Conservation (phyloP, 805 yeast species). For the Schwanniomyces vanrijiae region DNA sequence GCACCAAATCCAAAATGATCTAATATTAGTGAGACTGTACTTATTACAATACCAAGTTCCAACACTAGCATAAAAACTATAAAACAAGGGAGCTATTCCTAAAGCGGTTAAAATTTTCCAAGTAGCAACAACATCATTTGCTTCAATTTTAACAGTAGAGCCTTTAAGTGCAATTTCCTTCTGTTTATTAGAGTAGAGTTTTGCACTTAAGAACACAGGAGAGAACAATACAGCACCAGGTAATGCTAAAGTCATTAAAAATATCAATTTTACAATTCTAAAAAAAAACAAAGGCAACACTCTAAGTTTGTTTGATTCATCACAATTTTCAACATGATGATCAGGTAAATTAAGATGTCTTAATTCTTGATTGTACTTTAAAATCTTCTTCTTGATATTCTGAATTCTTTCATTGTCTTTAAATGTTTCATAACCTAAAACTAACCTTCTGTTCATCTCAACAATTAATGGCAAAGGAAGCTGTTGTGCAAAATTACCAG, state of each 20-base stretch:
- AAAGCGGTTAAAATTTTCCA: slow-evolving; percentile 92
- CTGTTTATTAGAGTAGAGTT: slow-evolving; percentile 68
- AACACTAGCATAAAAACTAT: slow-evolving; percentile 72
- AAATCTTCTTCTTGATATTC: slow-evolving; percentile 59
- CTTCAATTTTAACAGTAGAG: slow-evolving; percentile 87
- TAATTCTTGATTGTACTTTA: slow-evolving; percentile 64
- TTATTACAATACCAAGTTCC: slow-evolving; percentile 42
- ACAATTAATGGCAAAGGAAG: slow-evolving; percentile 81
- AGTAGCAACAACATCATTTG: slow-evolving; percentile 92
- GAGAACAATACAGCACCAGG: slow-evolving; percentile 89
- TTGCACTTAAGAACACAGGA: slow-evolving; percentile 83
- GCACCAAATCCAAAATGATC: slow-evolving; percentile 45
- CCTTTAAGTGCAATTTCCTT: slow-evolving; percentile 78
- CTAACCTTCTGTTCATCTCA: slow-evolving; percentile 86
- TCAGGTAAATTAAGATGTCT: slow-evolving; percentile 53
- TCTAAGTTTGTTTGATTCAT: slow-evolving; percentile 48
- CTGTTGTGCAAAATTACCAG: slow-evolving; percentile 66
- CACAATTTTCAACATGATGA: slow-evolving; percentile 58
- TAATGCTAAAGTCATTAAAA: slow-evolving; percentile 63
- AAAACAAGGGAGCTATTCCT: slow-evolving; percentile 85
- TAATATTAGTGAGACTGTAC: slow-evolving; percentile 7
- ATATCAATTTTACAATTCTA: slow-evolving; percentile 55
- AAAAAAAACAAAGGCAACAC: slow-evolving; percentile 53
- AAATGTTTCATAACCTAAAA: slow-evolving; percentile 75
- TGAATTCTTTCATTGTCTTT: slow-evolving; percentile 69